phyloP scores from a whole-genome alignment of 345 rosid genomes.

The Populus pruinosa region DNA sequence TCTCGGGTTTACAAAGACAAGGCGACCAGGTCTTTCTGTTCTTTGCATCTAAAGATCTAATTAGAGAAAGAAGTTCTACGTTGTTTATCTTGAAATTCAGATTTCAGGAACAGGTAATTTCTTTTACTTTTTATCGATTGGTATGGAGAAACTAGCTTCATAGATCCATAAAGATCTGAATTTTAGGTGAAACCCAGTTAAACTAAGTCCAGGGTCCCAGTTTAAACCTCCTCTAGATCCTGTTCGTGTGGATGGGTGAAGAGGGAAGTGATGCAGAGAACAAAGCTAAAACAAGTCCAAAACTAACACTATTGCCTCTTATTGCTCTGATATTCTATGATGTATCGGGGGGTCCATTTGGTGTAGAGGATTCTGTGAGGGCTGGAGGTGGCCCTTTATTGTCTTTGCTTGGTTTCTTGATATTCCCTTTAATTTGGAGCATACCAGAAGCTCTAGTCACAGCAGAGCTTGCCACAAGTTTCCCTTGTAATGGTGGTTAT shows the following conservation, averaged over 20 bases:
- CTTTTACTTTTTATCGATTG: background rate
- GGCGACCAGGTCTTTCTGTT: background rate
- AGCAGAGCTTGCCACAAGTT: slow-evolving; percentile 89
- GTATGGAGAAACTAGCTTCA: background rate
- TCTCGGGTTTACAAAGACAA: background rate
- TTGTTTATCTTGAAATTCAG: background rate
- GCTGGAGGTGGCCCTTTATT: slow-evolving; percentile 90
- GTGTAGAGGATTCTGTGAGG: slow-evolving; percentile 82
- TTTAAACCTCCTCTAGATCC: slow-evolving; percentile 11
- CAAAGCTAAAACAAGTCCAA: slow-evolving; percentile 43
- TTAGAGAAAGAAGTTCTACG: background rate
- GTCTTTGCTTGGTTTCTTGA: slow-evolving; percentile 70
- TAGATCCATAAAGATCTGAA: background rate
- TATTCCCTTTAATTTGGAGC: slow-evolving; percentile 90
- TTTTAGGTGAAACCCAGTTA: slow-evolving; percentile 1
- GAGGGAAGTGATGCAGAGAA: slow-evolving; percentile 40
- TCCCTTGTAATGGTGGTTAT: slow-evolving; percentile 92
- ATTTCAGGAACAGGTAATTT: slow-evolving; percentile 11
- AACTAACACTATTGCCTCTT: slow-evolving; percentile 69
- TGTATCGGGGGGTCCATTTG: slow-evolving; percentile 96
- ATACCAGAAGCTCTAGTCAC: slow-evolving; percentile 86
- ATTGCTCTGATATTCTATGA: slow-evolving; percentile 90
- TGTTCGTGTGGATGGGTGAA: slow-evolving; percentile 57
- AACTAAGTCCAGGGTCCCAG: background rate
- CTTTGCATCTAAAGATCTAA: background rate